phyloP scores from a whole-genome alignment of 2,329 filamentous ascomycete species.

The Neurospora sp. region DNA sequence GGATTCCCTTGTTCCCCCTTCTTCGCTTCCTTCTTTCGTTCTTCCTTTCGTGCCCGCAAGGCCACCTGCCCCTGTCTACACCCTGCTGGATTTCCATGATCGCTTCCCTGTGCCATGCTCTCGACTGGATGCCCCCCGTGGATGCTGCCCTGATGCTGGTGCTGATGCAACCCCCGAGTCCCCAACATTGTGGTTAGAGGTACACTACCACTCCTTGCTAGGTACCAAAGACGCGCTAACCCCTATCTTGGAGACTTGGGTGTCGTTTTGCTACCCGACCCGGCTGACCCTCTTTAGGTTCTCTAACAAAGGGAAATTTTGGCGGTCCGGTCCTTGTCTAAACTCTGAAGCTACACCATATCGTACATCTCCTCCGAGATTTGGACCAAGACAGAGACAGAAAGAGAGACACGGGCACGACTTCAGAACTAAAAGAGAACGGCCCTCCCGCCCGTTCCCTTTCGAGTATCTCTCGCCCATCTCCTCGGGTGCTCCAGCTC shows the following conservation, averaged over 20 bases:
- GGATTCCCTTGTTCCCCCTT: background rate
- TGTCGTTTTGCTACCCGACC: conserved; percentile 18
- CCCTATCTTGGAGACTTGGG: conserved; percentile 16
- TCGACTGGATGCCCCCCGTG: background rate
- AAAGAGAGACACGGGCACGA: background rate
- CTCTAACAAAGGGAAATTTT: conserved; percentile 2
- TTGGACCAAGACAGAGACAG: conserved; percentile 8
- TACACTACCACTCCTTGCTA: background rate
- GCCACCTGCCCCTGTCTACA: background rate
- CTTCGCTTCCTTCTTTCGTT: background rate
- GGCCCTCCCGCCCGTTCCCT: background rate
- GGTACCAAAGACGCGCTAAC: conserved; percentile 6
- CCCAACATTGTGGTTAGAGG: background rate
- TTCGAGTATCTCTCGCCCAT: conserved; percentile 8
- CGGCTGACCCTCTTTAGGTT: background rate
- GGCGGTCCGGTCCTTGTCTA: background rate
- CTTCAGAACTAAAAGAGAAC: background rate
- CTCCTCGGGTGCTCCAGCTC: background rate
- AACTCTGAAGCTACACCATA: background rate
- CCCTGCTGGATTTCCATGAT: background rate
- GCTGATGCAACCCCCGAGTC: background rate
- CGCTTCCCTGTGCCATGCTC: background rate
- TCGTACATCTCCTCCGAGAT: background rate
- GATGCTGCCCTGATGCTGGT: background rate
- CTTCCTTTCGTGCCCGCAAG: background rate